Conservation (phyloP, 768 basidiomycete genomes). For the Ramaria sp. region DNA sequence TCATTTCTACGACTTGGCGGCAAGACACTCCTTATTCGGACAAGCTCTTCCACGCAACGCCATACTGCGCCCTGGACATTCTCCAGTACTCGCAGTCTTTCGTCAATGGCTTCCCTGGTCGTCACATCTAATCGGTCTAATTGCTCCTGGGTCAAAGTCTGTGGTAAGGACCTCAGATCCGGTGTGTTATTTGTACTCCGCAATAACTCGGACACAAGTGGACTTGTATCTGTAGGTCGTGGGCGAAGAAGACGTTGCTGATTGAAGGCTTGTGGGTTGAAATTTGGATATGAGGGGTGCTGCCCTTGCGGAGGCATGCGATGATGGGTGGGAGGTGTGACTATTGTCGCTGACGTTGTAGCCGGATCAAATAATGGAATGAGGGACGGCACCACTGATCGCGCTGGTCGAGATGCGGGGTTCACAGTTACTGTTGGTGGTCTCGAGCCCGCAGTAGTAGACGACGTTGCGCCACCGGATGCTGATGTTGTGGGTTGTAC, state of each 20-base stretch:
- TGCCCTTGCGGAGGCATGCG: not conserved
- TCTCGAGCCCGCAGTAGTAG: not conserved
- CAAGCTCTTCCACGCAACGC: slow-evolving; percentile 69
- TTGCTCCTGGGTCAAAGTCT: slow-evolving; percentile 48
- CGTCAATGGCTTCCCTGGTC: slow-evolving; percentile 77
- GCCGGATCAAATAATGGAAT: slow-evolving; percentile 8
- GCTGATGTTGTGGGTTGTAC: not conserved
- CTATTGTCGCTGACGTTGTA: slow-evolving; percentile 9
- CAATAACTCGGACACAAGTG: not conserved
- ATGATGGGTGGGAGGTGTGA: slow-evolving; percentile 4
- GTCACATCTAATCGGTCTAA: slow-evolving; percentile 51
- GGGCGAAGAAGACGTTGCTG: not conserved
- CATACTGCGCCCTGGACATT: slow-evolving; percentile 66
- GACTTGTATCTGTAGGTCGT: not conserved
- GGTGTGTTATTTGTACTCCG: not conserved
- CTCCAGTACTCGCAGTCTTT: slow-evolving; percentile 69
- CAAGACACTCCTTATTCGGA: slow-evolving; percentile 62
- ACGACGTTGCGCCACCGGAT: not conserved
- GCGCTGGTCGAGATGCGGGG: not conserved
- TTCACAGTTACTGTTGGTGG: not conserved
- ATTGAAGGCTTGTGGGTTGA: not conserved
- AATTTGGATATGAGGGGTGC: not conserved
- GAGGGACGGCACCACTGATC: slow-evolving; percentile 1
- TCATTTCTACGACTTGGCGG: slow-evolving; percentile 26
- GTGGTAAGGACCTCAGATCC: slow-evolving; percentile 25